A percentile compares a stretch with the other conserved stretches of the same genome.
Evolutionary conservation across 1,139 yeast species (phyloP).

Genomic region (Lodderomyces margitis): DNA sequence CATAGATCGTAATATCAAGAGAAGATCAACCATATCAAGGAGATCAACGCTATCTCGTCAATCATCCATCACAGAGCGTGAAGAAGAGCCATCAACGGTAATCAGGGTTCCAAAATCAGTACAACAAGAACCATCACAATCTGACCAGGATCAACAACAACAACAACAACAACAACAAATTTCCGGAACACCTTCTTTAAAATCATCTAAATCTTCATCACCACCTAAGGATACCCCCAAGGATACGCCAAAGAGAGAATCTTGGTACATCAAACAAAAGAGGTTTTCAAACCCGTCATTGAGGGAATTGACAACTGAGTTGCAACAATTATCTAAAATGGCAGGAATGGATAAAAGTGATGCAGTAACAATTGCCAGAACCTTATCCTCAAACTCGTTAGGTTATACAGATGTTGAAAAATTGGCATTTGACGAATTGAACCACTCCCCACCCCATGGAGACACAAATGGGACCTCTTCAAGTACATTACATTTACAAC

Average conservation of each 20-base stretch:
- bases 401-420: conserved; percentile 56
- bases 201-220: conserved; percentile 14
- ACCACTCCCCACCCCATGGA: conserved; percentile 9
- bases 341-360: conserved; percentile 76
- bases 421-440: conserved; percentile 42
- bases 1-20: conserved; percentile 34
- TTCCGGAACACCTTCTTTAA: conserved; percentile 7
- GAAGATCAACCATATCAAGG: conserved; percentile 28
- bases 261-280: conserved; percentile 15
- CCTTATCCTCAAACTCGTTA: conserved; percentile 58
- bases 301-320: conserved; percentile 63
- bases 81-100: conserved; percentile 3
- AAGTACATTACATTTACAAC: conserved; percentile 15
- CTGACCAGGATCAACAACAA: conserved; percentile 2
- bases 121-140: conserved; percentile 3
- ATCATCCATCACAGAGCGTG: conserved; percentile 9
- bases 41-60: conserved; percentile 29
- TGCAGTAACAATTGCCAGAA: conserved; percentile 72
- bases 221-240: conserved; percentile 12
- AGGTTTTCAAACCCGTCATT: conserved; percentile 54
- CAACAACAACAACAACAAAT: conserved; percentile 2
- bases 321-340: conserved; percentile 61
- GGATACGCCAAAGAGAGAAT: conserved; percentile 13
- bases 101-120: neutral
- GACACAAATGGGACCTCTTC: conserved; percentile 10